phyloP scores from a whole-genome alignment of 1,139 yeast genomes.

The Debaryomycetaceae sp. region DNA sequence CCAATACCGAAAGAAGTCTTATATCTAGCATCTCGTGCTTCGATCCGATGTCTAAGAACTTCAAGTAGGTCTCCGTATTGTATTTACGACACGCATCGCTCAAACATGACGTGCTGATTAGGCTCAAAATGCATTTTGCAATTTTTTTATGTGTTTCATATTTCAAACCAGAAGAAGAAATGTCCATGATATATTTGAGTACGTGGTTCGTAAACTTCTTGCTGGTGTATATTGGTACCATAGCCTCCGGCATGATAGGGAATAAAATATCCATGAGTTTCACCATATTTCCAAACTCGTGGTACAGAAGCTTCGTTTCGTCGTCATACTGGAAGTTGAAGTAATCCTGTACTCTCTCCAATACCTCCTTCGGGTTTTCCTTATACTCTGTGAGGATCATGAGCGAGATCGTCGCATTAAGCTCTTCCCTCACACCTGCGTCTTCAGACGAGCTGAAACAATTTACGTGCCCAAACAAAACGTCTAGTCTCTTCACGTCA shows the following conservation, averaged over 20 bases:
- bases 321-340: slow-evolving; percentile 22
- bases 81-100: slow-evolving; percentile 34
- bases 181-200: slow-evolving; percentile 10
- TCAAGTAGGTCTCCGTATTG: slow-evolving; percentile 27
- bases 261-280: slow-evolving; percentile 20
- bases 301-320: slow-evolving; percentile 12
- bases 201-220: slow-evolving; percentile 18
- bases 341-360: slow-evolving; percentile 19
- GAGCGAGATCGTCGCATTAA: slow-evolving; percentile 19
- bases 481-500: slow-evolving; percentile 22
- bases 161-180: slow-evolving; percentile 5
- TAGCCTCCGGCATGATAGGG: slow-evolving; percentile 23
- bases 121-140: slow-evolving; percentile 18
- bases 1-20: slow-evolving; percentile 30
- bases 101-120: slow-evolving; percentile 35
- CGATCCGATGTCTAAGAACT: slow-evolving; percentile 23
- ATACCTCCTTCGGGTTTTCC: slow-evolving; percentile 10
- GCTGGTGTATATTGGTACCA: slow-evolving; percentile 18
- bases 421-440: slow-evolving; percentile 9
- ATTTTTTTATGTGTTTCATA: slow-evolving; percentile 11
- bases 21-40: slow-evolving; percentile 16
- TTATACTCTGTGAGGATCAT: slow-evolving; percentile 24
- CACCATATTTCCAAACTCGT: slow-evolving; percentile 20
- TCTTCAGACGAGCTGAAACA: slow-evolving; percentile 12
- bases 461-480: slow-evolving; percentile 19